Evolutionary conservation across 306 rosid genomes (phyloP), one percentile per base, ranked within the genome.

Genomic region (Cicer arietinum): DNA sequence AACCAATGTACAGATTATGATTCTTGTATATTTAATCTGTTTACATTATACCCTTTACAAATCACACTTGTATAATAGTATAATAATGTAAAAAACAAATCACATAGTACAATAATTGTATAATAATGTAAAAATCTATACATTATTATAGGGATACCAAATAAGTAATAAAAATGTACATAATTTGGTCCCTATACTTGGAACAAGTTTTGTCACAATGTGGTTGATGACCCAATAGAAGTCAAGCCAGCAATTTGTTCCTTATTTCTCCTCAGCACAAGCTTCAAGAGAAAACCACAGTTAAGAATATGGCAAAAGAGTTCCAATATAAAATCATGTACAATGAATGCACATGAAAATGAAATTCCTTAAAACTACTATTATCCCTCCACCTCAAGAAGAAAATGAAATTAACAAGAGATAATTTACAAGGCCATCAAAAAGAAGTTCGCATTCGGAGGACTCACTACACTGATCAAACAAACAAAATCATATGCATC

Each of bases 231-330:
- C 52, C 30, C 25, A 70, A 14, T 8, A 30, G 74, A 80, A 68
- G 51, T 40, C 40, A 67, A 52, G 10, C 47, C 62, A 5, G 53
- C 63, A 54, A 73, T 17, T 52, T 20, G 54, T 61, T 78, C 83
- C 30, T 78, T 73, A 84, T 51, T 64, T 78, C 78, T 81, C 85
- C 59, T 81, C 80, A 52, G 57, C 64, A 58, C 83, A 84, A 69
- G 88, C 88, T 84, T 67, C 67, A 77, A 73, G 59, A 59, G 47
- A 45, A 75, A 79, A 75, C 4, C 35, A 30, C 8, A 62, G 10
- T 22, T 73, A 39, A 45, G 48, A 50, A 52, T 44, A 73, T 61
- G 18, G 62, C 60, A 46, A 17, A 76, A 40, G 6, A 35, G 12
- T 10, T 22, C n/a, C 67, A 54, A 46, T 67, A 61, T 8, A 66